Conservation (phyloP, 805 yeast genomes). For the Candida parachauliodes region DNA sequence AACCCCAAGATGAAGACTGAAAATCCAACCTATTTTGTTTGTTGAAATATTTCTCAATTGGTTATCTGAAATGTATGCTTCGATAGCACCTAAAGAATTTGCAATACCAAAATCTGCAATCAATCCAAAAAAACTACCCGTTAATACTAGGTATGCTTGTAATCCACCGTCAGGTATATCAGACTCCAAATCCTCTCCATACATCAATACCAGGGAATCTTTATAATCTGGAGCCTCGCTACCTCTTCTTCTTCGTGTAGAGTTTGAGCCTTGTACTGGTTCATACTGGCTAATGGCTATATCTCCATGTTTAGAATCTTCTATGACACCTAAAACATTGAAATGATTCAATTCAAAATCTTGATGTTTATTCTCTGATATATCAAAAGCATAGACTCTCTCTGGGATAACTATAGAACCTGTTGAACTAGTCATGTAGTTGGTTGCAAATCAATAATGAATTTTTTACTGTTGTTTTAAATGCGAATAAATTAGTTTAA, state of each 20-base stretch:
- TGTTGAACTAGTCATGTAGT: too few species aligned
- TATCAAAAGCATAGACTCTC: neutral
- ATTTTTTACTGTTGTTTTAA: too few species aligned
- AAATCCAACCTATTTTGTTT: conserved; percentile 29
- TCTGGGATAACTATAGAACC: neutral
- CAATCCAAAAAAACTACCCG: conserved; percentile 26
- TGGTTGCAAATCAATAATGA: too few species aligned
- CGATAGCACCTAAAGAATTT: conserved; percentile 26
- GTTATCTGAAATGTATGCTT: conserved; percentile 20
- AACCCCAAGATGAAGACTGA: conserved; percentile 27
- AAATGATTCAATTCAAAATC: neutral
- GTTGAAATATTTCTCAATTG: conserved; percentile 17
- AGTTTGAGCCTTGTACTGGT: conserved; percentile 1
- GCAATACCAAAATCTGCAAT: conserved; percentile 27
- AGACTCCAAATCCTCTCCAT: conserved; percentile 18
- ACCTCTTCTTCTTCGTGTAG: neutral
- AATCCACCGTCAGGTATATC: conserved; percentile 30
- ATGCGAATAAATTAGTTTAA: too few species aligned
- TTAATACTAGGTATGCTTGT: conserved; percentile 20
- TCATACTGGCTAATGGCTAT: conserved; percentile 6
- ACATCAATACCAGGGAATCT: conserved; percentile 14
- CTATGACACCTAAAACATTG: too few species aligned
- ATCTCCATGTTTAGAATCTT: neutral
- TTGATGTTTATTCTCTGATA: neutral
- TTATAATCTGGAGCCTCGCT: neutral